phyloP scores from a whole-genome alignment of 805 yeast species.

The Soucietia sequanensis region DNA sequence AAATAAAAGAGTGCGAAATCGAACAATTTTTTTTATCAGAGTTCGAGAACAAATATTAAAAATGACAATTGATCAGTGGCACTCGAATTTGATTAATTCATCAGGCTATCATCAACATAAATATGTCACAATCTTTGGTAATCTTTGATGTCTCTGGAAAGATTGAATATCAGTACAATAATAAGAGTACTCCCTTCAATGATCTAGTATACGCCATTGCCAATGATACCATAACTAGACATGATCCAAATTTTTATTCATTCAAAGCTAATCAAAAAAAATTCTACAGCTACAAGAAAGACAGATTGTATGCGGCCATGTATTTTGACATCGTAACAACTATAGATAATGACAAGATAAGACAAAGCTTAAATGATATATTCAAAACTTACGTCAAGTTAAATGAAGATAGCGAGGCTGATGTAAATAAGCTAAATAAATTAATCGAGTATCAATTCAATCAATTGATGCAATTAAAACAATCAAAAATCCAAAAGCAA shows the following conservation, averaged over 20 bases:
- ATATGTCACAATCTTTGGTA: constrained; percentile 43
- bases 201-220: constrained; percentile 35
- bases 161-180: constrained; percentile 36
- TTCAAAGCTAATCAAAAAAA: constrained; percentile 29
- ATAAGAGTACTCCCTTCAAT: constrained; percentile 37
- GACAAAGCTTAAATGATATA: constrained; percentile 27
- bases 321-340: constrained; percentile 40
- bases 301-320: constrained; percentile 30
- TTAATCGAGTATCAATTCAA: constrained; percentile 39
- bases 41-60: too few species aligned
- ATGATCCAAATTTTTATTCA: constrained; percentile 33
- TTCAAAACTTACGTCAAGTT: constrained; percentile 32
- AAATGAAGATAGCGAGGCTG: constrained; percentile 19
- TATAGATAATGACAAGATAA: constrained; percentile 37
- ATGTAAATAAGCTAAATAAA: constrained; percentile 24
- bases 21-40: too few species aligned
- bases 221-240: constrained; percentile 24
- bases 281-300: constrained; percentile 29
- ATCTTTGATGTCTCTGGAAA: constrained; percentile 36
- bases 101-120: too few species aligned
- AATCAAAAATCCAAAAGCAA: constrained; percentile 6
- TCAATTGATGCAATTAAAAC: constrained; percentile 32
- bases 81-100: too few species aligned
- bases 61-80: too few species aligned
- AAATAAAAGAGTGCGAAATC: too few species aligned